Base-by-base conservation (phyloP, 2,329 filamentous ascomycete genomes). In the Coniella vitis region DNA sequence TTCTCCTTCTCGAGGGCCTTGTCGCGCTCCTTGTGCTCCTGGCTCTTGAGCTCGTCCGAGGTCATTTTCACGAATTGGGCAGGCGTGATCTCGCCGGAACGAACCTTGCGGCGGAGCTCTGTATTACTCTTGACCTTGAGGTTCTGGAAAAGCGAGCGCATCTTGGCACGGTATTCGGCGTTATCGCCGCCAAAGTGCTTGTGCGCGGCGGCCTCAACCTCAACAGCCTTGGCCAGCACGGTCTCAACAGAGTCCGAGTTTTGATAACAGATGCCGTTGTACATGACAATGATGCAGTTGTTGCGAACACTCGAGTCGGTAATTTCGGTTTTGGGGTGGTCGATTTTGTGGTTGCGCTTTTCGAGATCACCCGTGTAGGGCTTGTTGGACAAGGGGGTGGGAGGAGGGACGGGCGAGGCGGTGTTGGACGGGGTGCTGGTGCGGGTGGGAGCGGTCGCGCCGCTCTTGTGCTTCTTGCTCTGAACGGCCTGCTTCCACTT, bases 71-170 rank as follows among this genome's bases (percentile, higher is more conserved):
- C 90, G 59, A 98, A 94, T 32, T 75, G 74, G 2, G 82, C 78
- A 1, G 90, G 72, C 0, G 76, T 57, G 52, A 97, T 87, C 22
- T 86, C 79, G 52, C 86, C 88, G 4, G 72, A 72, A 61, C 95
- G 75, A 56, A 98, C 87, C 55, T 83, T 81, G 54, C 75, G 75
- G 45, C 90, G 84, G 38, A 98, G 79, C 53, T 81, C 78, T 34
- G 79, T 75, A 69, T 97, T 97, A 55, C 83, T 85, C 69, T 87
- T 90, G 72, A 88, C 89, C 75, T 96, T 97, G 58, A 98, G 80
- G 63, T 97, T 97, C 65, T 90, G 83, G 70, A 89, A 97, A 19
- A 98, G 81, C 17, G 89, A 94, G 57, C 91, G 86, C 60, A 97
- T 85, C 74, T 96, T 96, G 57, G 76, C 77, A 63, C 86, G 85